A percentile compares a stretch with the other conserved stretches of the same genome.
These are phyloP conservation scores for Alternaria tenuissima DNA, from an alignment of 2,329 filamentous ascomycete species.

Conservation along the genomic window DNA sequence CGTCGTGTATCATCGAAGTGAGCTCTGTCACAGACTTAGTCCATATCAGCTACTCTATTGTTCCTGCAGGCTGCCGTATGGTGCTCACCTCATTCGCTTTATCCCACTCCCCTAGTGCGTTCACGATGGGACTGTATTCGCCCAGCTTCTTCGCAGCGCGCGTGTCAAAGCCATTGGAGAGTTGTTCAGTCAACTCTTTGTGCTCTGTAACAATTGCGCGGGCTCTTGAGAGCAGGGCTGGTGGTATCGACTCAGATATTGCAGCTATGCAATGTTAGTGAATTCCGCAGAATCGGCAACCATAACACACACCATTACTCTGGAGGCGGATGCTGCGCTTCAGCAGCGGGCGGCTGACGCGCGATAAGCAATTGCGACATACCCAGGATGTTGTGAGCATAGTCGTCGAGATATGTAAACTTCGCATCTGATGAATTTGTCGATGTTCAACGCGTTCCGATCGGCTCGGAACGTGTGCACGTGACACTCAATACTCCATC, in stretches of 20 bases:
- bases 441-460: conserved; percentile 32
- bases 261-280: conserved; percentile 31
- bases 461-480: conserved; percentile 32
- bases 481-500: conserved; percentile 27
- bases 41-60: conserved; percentile 28
- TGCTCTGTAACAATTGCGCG: conserved; percentile 65
- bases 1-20: conserved; percentile 76
- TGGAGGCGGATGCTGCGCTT: conserved; percentile 41
- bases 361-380: conserved; percentile 58
- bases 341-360: conserved; percentile 45
- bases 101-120: conserved; percentile 65
- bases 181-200: conserved; percentile 59
- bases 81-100: conserved; percentile 62
- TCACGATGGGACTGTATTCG: conserved; percentile 61
- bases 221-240: conserved; percentile 64
- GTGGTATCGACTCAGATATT: conserved; percentile 55
- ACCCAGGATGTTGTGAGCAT: conserved; percentile 56
- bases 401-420: conserved; percentile 14
- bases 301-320: conserved; percentile 30
- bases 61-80: not conserved
- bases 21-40: conserved; percentile 71
- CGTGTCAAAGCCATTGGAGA: conserved; percentile 64
- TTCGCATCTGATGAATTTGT: conserved; percentile 18
- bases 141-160: conserved; percentile 65
- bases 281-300: not conserved